Evolutionary conservation across 495 filamentous ascomycete species (phyloP), one percentile per base, ranked within the genome.

Genomic region (Aspergillus carlsbadensis): DNA sequence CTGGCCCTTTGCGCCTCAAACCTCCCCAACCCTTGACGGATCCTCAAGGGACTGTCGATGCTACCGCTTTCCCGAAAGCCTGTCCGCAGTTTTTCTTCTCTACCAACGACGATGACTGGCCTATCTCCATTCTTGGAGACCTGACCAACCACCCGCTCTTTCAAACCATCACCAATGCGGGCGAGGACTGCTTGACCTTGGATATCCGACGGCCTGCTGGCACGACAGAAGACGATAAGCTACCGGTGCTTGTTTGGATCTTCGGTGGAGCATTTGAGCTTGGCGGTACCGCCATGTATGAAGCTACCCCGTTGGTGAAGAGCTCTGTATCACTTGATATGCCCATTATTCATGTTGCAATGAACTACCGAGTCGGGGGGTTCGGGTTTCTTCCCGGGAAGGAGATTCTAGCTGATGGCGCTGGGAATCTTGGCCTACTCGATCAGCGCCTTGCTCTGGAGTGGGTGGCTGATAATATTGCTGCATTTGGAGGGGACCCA

Each of bases 281-380:
- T 4, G 87, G 87, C 2, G 79, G 78, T 0, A 82, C 79, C 53
- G 65, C 65, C 65, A 77, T 76, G 73, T 89, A 88, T 57, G 81
- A 90, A 61, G 86, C 76, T 5, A 65, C 77, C 1, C 66, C 65
- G 6, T 60, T 89, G 7, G 71, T 90, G 0, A 48, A 63, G 1
- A 74, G 74, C 33, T 85, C 83, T 3, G 69, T 86, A 8, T 39
- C 57, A 10, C 63, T 82, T 54, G 75, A 76, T 5, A 84, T 89
- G 72, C 85, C 85, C 0, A 78, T 92, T 45, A 69, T 92, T 10
- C 78, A 89, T 40, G 84, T 93, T 4, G 84, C 83, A 42, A 85
- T 92, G 68, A 92, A 89, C 67, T 91, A 91, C 63, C 84, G 89
- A 4, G 82, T 91, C 10, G 87, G 88, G 0, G 75, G 86, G 0